A percentile compares a stretch with the other conserved stretches of the same genome.
These are phyloP conservation scores for Scalesia atractyloides DNA, from an alignment of 129 eudicot species.

Conservation along the genomic window DNA sequence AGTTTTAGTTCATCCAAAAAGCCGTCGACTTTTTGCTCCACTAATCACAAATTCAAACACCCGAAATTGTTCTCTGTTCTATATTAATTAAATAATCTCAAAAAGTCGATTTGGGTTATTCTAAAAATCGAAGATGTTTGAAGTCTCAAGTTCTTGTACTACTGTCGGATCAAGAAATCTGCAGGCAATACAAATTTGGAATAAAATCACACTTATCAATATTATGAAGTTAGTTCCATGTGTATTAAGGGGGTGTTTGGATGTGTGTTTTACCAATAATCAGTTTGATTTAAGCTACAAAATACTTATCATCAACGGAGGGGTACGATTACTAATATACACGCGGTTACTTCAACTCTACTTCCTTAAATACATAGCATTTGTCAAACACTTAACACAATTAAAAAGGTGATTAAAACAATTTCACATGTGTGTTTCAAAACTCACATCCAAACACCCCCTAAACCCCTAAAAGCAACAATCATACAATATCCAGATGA, in stretches of 20 bases:
- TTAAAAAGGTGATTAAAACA: background rate
- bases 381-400: background rate
- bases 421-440: background rate
- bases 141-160: slow-evolving; percentile 20
- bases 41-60: slow-evolving; percentile 19
- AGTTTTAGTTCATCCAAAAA: slow-evolving; percentile 24
- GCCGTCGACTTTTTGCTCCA: background rate
- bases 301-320: background rate
- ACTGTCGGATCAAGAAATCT: slow-evolving; percentile 19
- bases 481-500: background rate
- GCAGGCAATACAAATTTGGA: slow-evolving; percentile 12
- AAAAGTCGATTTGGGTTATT: background rate
- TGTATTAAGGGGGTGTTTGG: background rate
- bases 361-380: background rate
- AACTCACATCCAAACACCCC: background rate
- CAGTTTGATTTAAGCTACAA: background rate
- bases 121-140: background rate
- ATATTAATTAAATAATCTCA: slow-evolving; percentile 17
- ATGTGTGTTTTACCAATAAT: background rate
- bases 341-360: background rate
- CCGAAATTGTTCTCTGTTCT: background rate
- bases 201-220: slow-evolving; percentile 9
- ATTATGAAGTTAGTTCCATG: background rate
- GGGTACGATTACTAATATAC: no score
- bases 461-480: background rate